Evolutionary conservation across 2,329 filamentous ascomycete genomes (phyloP).

Genomic region (Didymosphaeria variabile): DNA sequence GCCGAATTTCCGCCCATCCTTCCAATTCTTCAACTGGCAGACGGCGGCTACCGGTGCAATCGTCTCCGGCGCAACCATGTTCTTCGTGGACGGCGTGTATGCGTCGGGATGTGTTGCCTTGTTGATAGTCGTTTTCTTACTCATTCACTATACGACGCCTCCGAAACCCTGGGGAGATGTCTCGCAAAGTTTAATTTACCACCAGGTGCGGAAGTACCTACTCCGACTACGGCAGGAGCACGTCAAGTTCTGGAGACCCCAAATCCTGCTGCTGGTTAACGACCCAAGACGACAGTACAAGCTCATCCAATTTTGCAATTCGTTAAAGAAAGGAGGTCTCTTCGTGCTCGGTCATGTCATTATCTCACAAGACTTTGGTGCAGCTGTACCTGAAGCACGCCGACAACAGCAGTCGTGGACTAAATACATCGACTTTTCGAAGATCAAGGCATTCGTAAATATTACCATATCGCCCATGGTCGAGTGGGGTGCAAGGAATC

Average conservation of each 20-base stretch:
- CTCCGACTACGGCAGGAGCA: conserved; percentile 85
- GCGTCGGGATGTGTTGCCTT: conserved; percentile 78
- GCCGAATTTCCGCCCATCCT: conserved; percentile 87
- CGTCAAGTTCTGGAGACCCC: conserved; percentile 92
- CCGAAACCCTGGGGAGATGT: conserved; percentile 93
- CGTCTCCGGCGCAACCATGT: conserved; percentile 83
- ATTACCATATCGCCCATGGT: conserved; percentile 82
- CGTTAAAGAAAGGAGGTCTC: conserved; percentile 84
- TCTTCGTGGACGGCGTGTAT: conserved; percentile 86
- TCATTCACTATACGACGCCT: conserved; percentile 86
- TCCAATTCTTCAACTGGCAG: conserved; percentile 83
- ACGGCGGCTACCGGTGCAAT: conserved; percentile 79
- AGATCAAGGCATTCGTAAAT: conserved; percentile 90
- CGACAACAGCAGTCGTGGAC: conserved; percentile 84
- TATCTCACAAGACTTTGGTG: conserved; percentile 81
- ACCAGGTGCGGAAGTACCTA: conserved; percentile 87
- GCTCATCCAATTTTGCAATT: conserved; percentile 90
- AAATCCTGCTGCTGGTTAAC: conserved; percentile 85
- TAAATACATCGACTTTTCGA: conserved; percentile 85
- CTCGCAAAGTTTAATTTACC: conserved; percentile 87
- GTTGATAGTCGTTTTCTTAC: conserved; percentile 77
- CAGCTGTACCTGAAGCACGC: conserved; percentile 81
- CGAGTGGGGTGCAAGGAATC: conserved; percentile 85
- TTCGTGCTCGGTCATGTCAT: conserved; percentile 91
- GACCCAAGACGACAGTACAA: conserved; percentile 82